Conservation (phyloP, 805 yeast species). For the Kodamaea sagamina region DNA sequence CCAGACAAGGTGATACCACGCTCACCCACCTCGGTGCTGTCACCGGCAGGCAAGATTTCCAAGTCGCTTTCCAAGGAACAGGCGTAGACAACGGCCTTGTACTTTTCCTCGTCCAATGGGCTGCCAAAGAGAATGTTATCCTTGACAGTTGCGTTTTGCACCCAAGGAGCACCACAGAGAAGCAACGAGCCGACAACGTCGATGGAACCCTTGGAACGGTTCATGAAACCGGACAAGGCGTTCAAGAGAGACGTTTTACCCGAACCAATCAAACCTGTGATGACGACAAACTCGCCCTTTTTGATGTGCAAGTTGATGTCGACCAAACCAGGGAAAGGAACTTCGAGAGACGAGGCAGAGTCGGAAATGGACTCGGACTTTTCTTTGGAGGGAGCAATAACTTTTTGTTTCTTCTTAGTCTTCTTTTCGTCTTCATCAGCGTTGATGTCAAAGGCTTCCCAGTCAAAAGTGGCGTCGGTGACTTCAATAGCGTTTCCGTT, state of each 20-base stretch:
- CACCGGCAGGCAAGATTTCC: slow-evolving; percentile 70
- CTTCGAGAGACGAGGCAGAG: slow-evolving; percentile 11
- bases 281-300: slow-evolving; percentile 70
- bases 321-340: slow-evolving; percentile 32
- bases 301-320: slow-evolving; percentile 55
- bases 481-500: slow-evolving; percentile 49
- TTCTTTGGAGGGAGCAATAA: neutral
- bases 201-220: slow-evolving; percentile 52
- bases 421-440: neutral
- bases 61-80: slow-evolving; percentile 72
- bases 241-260: slow-evolving; percentile 76
- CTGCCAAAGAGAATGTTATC: slow-evolving; percentile 74
- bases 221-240: slow-evolving; percentile 75
- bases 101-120: slow-evolving; percentile 51
- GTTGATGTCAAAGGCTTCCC: slow-evolving; percentile 49
- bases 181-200: slow-evolving; percentile 54
- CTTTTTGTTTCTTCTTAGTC: neutral
- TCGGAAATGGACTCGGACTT: slow-evolving; percentile 10
- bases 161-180: slow-evolving; percentile 75
- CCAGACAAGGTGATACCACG: slow-evolving; percentile 87
- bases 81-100: slow-evolving; percentile 56
- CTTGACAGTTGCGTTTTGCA: slow-evolving; percentile 75
- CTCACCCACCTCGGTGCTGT: slow-evolving; percentile 79
- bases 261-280: slow-evolving; percentile 83
- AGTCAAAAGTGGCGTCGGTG: slow-evolving; percentile 56